A percentile compares a stretch with the other conserved stretches of the same genome.
phyloP scores from a whole-genome alignment of 768 basidiomycete species.

The Tylopilus sp. region DNA sequence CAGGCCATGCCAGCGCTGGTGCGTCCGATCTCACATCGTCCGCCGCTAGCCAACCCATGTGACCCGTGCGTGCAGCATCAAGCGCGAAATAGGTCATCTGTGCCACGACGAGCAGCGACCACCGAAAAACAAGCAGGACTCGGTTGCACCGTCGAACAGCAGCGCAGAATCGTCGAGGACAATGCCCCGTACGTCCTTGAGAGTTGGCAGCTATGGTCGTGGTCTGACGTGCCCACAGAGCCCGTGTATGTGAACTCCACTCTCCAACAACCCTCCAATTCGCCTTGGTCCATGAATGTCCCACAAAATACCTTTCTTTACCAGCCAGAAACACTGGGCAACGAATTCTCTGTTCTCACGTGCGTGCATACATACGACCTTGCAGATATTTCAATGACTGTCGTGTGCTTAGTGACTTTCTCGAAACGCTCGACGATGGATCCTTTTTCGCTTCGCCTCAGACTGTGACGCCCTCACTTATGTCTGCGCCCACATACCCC shows the following conservation, averaged over 20 bases:
- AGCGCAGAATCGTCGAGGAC: conserved; percentile 33
- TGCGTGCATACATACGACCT: conserved; percentile 30
- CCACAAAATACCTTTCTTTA: conserved; percentile 57
- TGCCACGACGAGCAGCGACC: conserved; percentile 84
- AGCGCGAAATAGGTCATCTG: conserved; percentile 92
- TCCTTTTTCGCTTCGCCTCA: conserved; percentile 67
- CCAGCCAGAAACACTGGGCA: conserved; percentile 70
- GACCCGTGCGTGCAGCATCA: conserved; percentile 58
- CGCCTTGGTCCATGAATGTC: conserved; percentile 54
- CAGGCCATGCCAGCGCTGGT: conserved; percentile 92
- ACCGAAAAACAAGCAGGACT: conserved; percentile 44
- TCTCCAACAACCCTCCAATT: conserved; percentile 28
- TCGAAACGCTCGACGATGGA: conserved; percentile 83
- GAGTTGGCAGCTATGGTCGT: neutral
- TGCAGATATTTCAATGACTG: neutral
- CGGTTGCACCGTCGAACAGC: conserved; percentile 21
- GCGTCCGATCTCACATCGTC: conserved; percentile 31
- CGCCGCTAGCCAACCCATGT: conserved; percentile 1
- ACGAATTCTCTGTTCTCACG: conserved; percentile 82
- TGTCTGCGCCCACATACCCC: conserved; percentile 38
- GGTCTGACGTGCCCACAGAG: conserved; percentile 8
- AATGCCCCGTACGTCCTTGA: conserved; percentile 21
- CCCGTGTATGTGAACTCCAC: conserved; percentile 21
- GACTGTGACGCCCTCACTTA: conserved; percentile 46
- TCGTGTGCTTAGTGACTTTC: conserved; percentile 62